Evolutionary conservation across 805 yeast genomes (phyloP).

Genomic region (Ogataea haglerorum): DNA sequence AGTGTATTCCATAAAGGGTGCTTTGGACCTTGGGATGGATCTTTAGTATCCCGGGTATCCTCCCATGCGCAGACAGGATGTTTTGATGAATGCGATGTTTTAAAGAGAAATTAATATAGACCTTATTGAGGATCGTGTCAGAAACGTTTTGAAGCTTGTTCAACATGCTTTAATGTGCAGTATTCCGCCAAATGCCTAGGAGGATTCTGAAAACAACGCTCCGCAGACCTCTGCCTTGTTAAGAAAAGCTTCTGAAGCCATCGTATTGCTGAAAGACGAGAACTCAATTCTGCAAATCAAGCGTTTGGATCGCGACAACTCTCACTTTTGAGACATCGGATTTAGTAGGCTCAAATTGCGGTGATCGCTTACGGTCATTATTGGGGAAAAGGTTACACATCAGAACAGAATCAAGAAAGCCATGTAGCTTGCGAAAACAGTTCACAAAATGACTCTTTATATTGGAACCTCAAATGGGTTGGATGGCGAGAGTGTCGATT

Average conservation of each 20-base stretch:
- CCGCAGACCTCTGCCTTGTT: constrained; percentile 44
- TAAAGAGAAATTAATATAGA: constrained; percentile 41
- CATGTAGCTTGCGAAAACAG: constrained; percentile 44
- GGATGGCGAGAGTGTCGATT: constrained; percentile 61
- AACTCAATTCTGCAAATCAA: constrained; percentile 43
- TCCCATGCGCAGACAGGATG: constrained; percentile 40
- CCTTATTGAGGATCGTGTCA: constrained; percentile 46
- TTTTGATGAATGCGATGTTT: constrained; percentile 42
- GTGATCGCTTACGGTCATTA: constrained; percentile 29
- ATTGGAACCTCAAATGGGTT: constrained; percentile 53
- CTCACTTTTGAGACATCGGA: constrained; percentile 23
- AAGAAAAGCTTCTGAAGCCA: constrained; percentile 48
- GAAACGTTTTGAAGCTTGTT: constrained; percentile 47
- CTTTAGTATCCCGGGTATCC: constrained; percentile 70
- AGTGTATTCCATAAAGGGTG: constrained; percentile 44
- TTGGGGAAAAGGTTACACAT: constrained; percentile 26
- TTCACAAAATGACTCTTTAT: constrained; percentile 50
- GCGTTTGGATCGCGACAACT: constrained; percentile 37
- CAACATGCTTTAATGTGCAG: constrained; percentile 42
- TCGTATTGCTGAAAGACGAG: constrained; percentile 58
- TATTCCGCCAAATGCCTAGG: constrained; percentile 41
- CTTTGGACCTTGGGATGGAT: constrained; percentile 56
- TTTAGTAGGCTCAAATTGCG: constrained; percentile 24
- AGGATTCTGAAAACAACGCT: constrained; percentile 40
- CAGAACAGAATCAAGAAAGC: constrained; percentile 39